These are phyloP conservation scores for Trichoderma reesei DNA, from an alignment of 495 filamentous ascomycete species.

Conservation along the genomic window DNA sequence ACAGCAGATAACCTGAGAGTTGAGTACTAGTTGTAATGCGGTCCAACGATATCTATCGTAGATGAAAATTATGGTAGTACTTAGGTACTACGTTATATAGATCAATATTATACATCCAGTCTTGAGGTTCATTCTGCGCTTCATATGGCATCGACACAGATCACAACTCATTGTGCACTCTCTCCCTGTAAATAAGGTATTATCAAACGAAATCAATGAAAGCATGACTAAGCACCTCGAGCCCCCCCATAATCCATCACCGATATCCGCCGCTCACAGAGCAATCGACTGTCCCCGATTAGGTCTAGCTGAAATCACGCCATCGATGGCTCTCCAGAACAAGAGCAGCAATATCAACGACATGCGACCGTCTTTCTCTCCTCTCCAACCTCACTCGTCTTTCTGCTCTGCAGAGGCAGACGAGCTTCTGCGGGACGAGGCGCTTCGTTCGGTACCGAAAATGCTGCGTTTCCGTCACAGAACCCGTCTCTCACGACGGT, in stretches of 20 bases:
- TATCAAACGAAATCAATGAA: no score
- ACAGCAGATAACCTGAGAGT: not conserved
- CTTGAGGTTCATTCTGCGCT: no score
- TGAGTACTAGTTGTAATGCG: not conserved
- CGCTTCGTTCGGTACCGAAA: slow-evolving; percentile 1
- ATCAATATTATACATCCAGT: no score
- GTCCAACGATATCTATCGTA: no score
- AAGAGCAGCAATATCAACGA: not conserved
- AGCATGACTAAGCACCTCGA: not conserved
- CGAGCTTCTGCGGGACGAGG: not conserved
- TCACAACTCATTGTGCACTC: no score
- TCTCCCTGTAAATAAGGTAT: no score
- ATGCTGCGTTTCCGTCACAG: not conserved
- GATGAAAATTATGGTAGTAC: no score
- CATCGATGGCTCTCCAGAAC: slow-evolving; percentile 3
- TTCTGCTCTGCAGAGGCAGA: not conserved
- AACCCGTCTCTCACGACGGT: not conserved
- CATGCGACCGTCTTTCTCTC: not conserved
- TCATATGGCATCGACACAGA: no score
- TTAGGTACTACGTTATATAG: no score
- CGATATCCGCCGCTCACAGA: not conserved
- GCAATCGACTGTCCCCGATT: not conserved
- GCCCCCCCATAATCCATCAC: not conserved
- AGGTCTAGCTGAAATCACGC: slow-evolving; percentile 8
- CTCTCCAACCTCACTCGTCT: not conserved